Conservation (phyloP, 2,329 filamentous ascomycete species). For the Aspergillus sp. region DNA sequence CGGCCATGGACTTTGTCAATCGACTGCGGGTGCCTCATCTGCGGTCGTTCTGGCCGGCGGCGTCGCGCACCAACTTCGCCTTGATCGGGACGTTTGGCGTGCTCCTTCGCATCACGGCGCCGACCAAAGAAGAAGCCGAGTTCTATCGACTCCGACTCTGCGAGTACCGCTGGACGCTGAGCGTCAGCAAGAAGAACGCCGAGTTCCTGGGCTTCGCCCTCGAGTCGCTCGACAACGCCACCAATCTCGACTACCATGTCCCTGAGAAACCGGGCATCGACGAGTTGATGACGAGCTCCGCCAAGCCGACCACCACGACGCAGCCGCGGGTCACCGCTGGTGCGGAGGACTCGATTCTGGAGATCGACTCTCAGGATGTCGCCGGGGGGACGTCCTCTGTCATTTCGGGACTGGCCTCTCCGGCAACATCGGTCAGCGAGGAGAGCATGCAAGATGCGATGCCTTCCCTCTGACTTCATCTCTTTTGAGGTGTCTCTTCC, state of each 20-base stretch:
- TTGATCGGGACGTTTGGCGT: constrained; percentile 93
- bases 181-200: constrained; percentile 74
- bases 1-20: constrained; percentile 96
- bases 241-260: constrained; percentile 65
- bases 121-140: constrained; percentile 82
- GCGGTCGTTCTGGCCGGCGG: constrained; percentile 75
- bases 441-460: constrained; percentile 27
- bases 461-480: constrained; percentile 8
- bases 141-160: constrained; percentile 84
- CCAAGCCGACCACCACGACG: constrained; percentile 22
- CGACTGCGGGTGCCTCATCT: constrained; percentile 82
- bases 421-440: constrained; percentile 36
- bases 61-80: constrained; percentile 70
- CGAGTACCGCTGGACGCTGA: constrained; percentile 93
- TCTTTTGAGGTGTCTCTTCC: background rate
- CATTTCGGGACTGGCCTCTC: constrained; percentile 37
- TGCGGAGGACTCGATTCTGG: constrained; percentile 28
- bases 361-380: constrained; percentile 14
- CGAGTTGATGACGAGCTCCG: constrained; percentile 36
- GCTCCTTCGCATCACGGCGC: constrained; percentile 83
- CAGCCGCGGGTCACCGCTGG: constrained; percentile 16
- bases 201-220: constrained; percentile 63
- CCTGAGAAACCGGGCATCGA: constrained; percentile 67
- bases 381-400: constrained; percentile 32
- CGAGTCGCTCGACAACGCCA: constrained; percentile 72